These are phyloP conservation scores for Henningerozyma blattae DNA, from an alignment of 805 yeast genomes.

Conservation along the genomic window DNA sequence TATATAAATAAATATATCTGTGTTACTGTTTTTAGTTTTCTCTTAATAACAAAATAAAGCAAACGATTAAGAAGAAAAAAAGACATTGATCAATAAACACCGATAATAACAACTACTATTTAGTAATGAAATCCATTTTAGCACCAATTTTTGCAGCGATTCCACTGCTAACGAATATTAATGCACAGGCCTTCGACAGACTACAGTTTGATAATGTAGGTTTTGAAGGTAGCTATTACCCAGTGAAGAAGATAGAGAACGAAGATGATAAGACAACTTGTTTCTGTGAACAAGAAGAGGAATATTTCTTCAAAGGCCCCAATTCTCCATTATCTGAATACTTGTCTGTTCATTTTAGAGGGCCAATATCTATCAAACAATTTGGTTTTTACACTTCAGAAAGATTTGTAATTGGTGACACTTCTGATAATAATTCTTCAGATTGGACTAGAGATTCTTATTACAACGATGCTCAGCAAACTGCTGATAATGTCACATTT, in stretches of 20 bases:
- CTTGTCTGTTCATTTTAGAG: slow-evolving; percentile 62
- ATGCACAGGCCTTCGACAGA: no score
- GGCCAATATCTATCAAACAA: slow-evolving; percentile 47
- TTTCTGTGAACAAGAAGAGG: slow-evolving; percentile 13
- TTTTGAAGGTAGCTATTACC: slow-evolving; percentile 12
- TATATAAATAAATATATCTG: no score
- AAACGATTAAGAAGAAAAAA: no score
- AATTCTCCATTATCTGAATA: slow-evolving; percentile 53
- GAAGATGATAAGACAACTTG: slow-evolving; percentile 8
- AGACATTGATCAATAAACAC: no score
- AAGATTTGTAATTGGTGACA: slow-evolving; percentile 17
- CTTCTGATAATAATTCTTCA: slow-evolving; percentile 20
- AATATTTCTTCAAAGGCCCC: slow-evolving; percentile 31
- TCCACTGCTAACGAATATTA: no score
- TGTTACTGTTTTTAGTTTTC: no score
- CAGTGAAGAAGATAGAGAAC: slow-evolving; percentile 11
- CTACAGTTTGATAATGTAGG: slow-evolving; percentile 8
- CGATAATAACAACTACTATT: no score
- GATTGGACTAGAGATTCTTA: slow-evolving; percentile 48
- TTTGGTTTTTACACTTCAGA: slow-evolving; percentile 46
- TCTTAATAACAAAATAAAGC: no score
- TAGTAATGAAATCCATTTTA: no score
- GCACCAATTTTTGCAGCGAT: no score
- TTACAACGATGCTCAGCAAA: slow-evolving; percentile 19
- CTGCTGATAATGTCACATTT: slow-evolving; percentile 52